phyloP scores from a whole-genome alignment of 31 red algal genomes.

The Odonthalia washingtoniensis region DNA sequence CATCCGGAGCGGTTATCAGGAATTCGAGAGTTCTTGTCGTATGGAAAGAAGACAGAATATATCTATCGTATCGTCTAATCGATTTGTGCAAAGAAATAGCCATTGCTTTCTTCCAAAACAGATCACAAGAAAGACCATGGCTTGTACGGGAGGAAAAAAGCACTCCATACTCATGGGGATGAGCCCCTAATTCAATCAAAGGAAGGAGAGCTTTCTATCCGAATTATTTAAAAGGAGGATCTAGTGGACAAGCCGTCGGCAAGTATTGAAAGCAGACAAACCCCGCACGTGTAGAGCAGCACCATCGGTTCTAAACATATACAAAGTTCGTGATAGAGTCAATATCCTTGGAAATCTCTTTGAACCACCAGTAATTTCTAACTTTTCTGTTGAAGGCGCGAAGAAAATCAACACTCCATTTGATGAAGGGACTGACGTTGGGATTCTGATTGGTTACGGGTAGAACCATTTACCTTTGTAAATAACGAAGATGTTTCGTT shows the following conservation, averaged over 20 bases:
- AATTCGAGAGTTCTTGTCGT: conserved; percentile 68
- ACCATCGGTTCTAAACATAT: conserved; percentile 68
- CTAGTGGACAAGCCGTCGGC: background rate
- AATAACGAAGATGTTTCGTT: background rate
- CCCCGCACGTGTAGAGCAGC: too few species aligned
- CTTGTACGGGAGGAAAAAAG: conserved; percentile 79
- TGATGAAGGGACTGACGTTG: conserved; percentile 43
- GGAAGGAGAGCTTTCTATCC: conserved; percentile 59
- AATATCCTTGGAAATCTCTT: conserved; percentile 42
- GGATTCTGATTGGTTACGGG: background rate
- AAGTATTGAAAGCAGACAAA: too few species aligned
- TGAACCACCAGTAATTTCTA: conserved; percentile 60
- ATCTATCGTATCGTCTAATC: conserved; percentile 87
- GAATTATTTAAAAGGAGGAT: conserved; percentile 71
- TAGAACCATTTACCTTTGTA: background rate
- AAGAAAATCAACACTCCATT: conserved; percentile 88
- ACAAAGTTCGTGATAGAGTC: conserved; percentile 74
- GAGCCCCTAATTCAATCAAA: conserved; percentile 68
- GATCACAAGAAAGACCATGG: conserved; percentile 82
- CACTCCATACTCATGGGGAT: conserved; percentile 93
- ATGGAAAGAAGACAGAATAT: conserved; percentile 69
- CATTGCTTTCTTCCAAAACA: conserved; percentile 87
- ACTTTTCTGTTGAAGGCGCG: conserved; percentile 75
- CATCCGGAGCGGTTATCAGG: conserved; percentile 55
- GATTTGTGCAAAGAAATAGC: conserved; percentile 80